Evolutionary conservation across 345 rosid species (phyloP), one percentile per base, ranked within the genome.

Genomic region (Hypericum androsaemum): DNA sequence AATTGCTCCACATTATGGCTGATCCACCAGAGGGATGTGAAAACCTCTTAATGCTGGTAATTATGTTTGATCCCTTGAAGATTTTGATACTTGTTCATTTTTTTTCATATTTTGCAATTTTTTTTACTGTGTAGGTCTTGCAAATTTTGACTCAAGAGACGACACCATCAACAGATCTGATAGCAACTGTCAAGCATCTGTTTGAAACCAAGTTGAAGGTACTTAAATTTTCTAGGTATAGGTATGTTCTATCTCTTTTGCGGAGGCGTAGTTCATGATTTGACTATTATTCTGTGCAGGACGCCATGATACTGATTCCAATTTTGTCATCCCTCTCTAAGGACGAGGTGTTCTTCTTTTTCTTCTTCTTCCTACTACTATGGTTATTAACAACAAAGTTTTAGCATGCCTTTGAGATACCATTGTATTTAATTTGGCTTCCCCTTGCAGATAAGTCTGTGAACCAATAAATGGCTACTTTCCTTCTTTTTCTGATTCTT

Each of bases 11-110:
- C 39, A 71, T 92, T 66, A 75, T 92, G 77, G 83, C 98, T 47
- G 84, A 88, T 69, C 98, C 96, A 35, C 98, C 98, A 45, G 83
- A 77, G 77, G 96, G 96, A 75, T 88, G 96, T 74, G 98, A 92
- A 77, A 83, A 85, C 74, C 89, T 92, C 59, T 72, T 92, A 81
- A 85, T 77, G 52, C 71, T 80, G 76, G 98, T 92, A 75, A 41
- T 15, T 51, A 43, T 43, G 39, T 37, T 53, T 57, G 40, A 66
- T 47, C 50, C 38, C 47, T 58, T 41, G 47, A 51, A 6, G 32
- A 22, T 22, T 22, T 22, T 22, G 1, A 22, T 22, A 22, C 32
- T 22, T 22, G 22, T 46, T 35, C 37, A 22, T 32, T 36, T 54
- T 43, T 43, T 42, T 13, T 49, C 22, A 39, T 17, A 50, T 55